Conservation (phyloP, 2,329 filamentous ascomycete genomes). For the Arthrobotrys iridis region DNA sequence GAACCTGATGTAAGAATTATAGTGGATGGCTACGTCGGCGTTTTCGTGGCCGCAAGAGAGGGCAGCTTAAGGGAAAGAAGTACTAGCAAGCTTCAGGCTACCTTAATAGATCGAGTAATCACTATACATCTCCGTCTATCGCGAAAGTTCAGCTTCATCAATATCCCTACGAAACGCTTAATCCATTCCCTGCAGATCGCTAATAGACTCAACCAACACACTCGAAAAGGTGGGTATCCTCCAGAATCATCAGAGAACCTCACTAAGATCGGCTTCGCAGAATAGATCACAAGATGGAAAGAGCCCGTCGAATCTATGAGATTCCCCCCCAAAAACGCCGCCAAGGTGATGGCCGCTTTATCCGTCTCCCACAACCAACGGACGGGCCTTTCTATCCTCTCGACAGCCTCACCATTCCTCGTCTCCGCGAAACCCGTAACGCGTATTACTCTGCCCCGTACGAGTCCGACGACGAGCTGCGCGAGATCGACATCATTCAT, state of each 20-base stretch:
- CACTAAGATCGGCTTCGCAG: background rate
- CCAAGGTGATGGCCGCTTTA: background rate
- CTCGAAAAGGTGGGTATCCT: too few relatives aligned
- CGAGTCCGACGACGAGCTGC: background rate
- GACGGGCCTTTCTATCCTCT: background rate
- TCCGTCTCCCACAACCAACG: background rate
- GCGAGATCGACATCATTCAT: slow-evolving; percentile 16
- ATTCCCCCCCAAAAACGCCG: background rate
- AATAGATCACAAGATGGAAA: background rate
- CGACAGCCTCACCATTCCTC: background rate
- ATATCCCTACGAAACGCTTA: too few relatives aligned
- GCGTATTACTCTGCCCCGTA: background rate
- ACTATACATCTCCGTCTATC: too few relatives aligned
- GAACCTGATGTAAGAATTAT: too few relatives aligned
- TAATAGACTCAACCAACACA: too few relatives aligned
- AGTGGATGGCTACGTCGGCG: too few relatives aligned
- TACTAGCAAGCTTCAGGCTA: too few relatives aligned
- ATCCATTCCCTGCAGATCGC: too few relatives aligned
- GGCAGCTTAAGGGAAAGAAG: too few relatives aligned
- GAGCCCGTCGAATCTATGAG: background rate
- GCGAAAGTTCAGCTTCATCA: too few relatives aligned
- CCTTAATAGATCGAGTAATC: too few relatives aligned
- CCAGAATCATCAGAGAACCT: background rate
- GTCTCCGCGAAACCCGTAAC: background rate
- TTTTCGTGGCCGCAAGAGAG: too few relatives aligned